Evolutionary conservation across 1,284 basidiomycete genomes (phyloP), one percentile per base, ranked within the genome.

Genomic region (Ceratobasidium sp.): DNA sequence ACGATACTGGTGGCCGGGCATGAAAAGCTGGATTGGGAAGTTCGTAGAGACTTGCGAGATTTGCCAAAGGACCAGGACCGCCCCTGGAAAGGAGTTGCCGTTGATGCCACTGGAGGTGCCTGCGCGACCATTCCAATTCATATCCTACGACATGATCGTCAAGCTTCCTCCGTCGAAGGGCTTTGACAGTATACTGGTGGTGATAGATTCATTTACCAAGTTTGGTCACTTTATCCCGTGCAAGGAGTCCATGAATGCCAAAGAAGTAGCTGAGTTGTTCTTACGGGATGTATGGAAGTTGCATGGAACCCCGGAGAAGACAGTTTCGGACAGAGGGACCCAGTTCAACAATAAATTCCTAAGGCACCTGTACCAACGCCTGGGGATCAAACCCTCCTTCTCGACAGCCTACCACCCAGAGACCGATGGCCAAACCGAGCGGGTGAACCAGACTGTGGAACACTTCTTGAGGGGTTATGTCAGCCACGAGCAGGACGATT

Each of bases 181-280:
- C 0, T 80, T 70, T 74, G 76, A 82, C 67, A 61, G 77, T 9
- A 80, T 83, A 58, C 73, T 82, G 3, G 80, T 82, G 1, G 66
- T 82, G 0, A 79, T 82, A 6, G 78, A 80, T 74, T 73, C 80
- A 0, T 74, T 82, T n/a, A 79, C 80, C 30, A 82, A 83, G 74
- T 62, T 73, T 72, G 76, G 77, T 0, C 67, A 77, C 57, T 80
- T 82, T 58, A 78, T 80, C 21, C 78, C 78, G 0, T 38, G 64
- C 8, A 73, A 49, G 7, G 74, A 73, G 69, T 74, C 75, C 4
- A 58, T 59, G 1, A 77, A 74, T 21, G 54, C 59, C 18, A 38
- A 23, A 21, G 62, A 57, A 8, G 55, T 75, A 28, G 52, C 63
- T 0, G n/a, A 52, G 2, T 23, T 55, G 38, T 32, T 69, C 18